Base-by-base conservation (phyloP, 225 moss, liverwort and hornwort genomes). In the Asterella californica region DNA sequence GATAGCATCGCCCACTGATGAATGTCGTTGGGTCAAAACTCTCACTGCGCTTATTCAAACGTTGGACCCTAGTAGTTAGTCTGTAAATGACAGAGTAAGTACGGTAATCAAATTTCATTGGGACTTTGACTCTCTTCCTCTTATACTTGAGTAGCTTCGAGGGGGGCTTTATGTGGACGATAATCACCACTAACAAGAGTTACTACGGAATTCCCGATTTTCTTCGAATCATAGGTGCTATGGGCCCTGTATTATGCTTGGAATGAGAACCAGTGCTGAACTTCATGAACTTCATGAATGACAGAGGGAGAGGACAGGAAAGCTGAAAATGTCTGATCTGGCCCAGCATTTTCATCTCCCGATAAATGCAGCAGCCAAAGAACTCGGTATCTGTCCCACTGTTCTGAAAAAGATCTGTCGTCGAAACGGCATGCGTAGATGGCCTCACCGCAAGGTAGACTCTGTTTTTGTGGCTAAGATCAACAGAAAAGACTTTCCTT, bases 301-400 rank as follows among this genome's bases (percentile, higher is more conserved):
- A 87, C 84, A 99, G 97, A 99, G 97, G 92, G 97, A 99, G 77
- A 92, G 97, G 86, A 99, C 97, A 63, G 97, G 97, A 57, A 99
- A 99, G 89, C 90, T 99, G n/a, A 99, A 95, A 89, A 99, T 99
- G 97, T 87, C 86, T 75, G 95, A 99, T 84, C 88, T 99, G 83
- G 97, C 97, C 4, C 97, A 95, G 17, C 93, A 99, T 89, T 99
- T 99, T 82, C 97, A 99, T 86, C 85, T 99, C 74, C 97, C 97
- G 77, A 99, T 99, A 45, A 99, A 99, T 84, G 97, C 95, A 2
- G 95, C 95, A 80, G 97, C 97, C 14, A 99, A 99, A 88, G 97
- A 99, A 83, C 80, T 99, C 70, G 97, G 97, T 78, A 99, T 99
- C 71, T 99, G 97, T 80, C 97, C 97, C 49, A 99, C 97, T 34